Conservation (phyloP, 1,284 basidiomycete genomes). For the Apiotrichum akiyoshidainum region DNA sequence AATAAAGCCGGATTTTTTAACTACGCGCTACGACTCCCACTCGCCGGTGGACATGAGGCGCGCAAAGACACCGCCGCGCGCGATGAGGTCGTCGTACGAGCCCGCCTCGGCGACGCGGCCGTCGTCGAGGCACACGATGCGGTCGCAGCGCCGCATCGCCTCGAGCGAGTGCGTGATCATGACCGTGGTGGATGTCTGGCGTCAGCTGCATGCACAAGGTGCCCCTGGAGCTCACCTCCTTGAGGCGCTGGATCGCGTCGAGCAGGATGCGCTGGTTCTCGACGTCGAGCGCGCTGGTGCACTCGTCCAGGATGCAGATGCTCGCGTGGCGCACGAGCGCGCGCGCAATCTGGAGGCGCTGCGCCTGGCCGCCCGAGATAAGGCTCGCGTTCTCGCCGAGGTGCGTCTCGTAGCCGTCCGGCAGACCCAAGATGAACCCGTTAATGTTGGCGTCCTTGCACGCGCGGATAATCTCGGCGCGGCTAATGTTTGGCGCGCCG, state of each 20-base stretch:
- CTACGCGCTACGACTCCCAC: conserved; percentile 57
- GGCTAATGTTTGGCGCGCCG: conserved; percentile 61
- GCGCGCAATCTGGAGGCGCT: conserved; percentile 86
- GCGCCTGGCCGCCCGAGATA: conserved; percentile 91
- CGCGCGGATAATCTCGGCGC: conserved; percentile 63
- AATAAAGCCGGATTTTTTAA: too few relatives aligned
- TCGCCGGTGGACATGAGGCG: conserved; percentile 79
- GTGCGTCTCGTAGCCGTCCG: conserved; percentile 76
- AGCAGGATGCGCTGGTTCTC: conserved; percentile 76
- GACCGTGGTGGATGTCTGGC: conserved; percentile 66
- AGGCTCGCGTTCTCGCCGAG: conserved; percentile 84
- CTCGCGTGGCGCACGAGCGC: conserved; percentile 69
- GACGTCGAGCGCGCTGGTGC: conserved; percentile 82
- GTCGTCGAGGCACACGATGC: conserved; percentile 75
- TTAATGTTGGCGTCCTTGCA: conserved; percentile 75
- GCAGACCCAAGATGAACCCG: conserved; percentile 77
- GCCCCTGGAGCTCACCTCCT: conserved; percentile 51
- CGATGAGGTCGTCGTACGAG: conserved; percentile 67
- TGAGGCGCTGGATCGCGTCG: conserved; percentile 67
- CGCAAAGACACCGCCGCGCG: conserved; percentile 70
- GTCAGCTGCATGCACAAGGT: background rate
- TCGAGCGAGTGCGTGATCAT: conserved; percentile 91
- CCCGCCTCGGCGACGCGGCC: conserved; percentile 78
- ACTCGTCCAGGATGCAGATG: conserved; percentile 90
- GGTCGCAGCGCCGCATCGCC: conserved; percentile 88